Evolutionary conservation across 2,329 filamentous ascomycete genomes (phyloP), one percentile per base, ranked within the genome.

Genomic region (Bipolaris sorokiniana): DNA sequence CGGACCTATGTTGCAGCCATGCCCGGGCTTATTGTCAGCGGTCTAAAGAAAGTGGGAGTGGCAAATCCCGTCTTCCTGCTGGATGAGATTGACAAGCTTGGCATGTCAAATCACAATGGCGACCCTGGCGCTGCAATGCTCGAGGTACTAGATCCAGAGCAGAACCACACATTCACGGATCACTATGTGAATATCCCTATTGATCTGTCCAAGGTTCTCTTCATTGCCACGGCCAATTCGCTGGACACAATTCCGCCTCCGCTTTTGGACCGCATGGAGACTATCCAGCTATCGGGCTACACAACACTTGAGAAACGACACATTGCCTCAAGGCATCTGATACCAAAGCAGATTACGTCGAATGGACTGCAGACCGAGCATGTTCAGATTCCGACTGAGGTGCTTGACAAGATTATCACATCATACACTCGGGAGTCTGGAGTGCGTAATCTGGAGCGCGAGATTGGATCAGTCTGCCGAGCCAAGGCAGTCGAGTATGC

Each of bases 1-100:
- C 85, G 95, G 66, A 99, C 95, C 0, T 99, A 99, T 72, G 95
- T 99, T 56, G 95, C 95, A 20, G 95, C 95, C n/a, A 97, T 99
- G 94, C 95, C 95, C 9, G 95, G 95, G 51, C 82, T 98, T 53
- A 90, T 99, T 57, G 93, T 98, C 28, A 93, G 92, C 74, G 95
- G 94, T 0, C 76, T 99, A 53, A 93, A 95, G 79, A 99, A 98
- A 80, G 94, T 96, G 31, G 94, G 93, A 45, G 94, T 98, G 18
- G 87, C 92, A 2, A 99, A 99, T 72, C 95, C 95, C 0, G 94
- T 99, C 54, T 91, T 99, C 79, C 80, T 99, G 44, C 87, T 99
- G 11, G 95, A 99, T 72, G 95, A 99, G 80, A 97, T 99, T 66
- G 95, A 99, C 82, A 99, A 99, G 82, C 86, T 99, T 60, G 92